Percentiles rank a stretch among this genome's conserved stretches.
phyloP scores from a whole-genome alignment of 176 grass and related monocot species.

The Aegilops bicornis region DNA sequence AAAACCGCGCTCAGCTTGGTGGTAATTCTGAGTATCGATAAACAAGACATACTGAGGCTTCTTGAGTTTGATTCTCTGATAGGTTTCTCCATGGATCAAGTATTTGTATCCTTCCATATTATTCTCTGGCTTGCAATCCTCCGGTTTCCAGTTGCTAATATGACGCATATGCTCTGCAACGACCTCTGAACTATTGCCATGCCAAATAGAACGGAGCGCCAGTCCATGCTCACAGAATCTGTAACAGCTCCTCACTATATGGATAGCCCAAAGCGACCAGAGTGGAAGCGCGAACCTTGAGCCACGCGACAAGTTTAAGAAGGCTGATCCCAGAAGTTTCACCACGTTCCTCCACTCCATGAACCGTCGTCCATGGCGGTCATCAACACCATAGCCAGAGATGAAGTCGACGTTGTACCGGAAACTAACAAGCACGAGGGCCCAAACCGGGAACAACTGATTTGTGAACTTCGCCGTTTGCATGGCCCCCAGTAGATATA shows the following conservation, averaged over 20 bases:
- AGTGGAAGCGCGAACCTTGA: neutral
- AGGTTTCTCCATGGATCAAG: neutral
- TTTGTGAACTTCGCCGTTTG: neutral
- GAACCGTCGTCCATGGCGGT: neutral
- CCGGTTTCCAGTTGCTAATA: neutral
- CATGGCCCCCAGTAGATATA: slow-evolving; percentile 17
- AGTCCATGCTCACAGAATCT: neutral
- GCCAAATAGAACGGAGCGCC: neutral
- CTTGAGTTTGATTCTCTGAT: neutral
- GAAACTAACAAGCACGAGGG: neutral
- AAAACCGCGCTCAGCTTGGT: neutral
- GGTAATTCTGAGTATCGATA: neutral
- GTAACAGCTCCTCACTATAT: neutral
- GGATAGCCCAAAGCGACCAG: neutral
- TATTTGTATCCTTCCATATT: slow-evolving; percentile 19
- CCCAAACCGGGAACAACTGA: neutral
- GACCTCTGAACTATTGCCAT: neutral
- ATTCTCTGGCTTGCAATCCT: neutral
- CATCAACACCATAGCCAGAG: neutral
- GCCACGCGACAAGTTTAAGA: neutral
- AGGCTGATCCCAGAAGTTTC: neutral
- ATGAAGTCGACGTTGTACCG: neutral
- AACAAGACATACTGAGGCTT: neutral
- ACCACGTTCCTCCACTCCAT: neutral
- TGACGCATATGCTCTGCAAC: neutral